Base-by-base conservation (phyloP, 257 asterid species). In the Rhazya stricta region DNA sequence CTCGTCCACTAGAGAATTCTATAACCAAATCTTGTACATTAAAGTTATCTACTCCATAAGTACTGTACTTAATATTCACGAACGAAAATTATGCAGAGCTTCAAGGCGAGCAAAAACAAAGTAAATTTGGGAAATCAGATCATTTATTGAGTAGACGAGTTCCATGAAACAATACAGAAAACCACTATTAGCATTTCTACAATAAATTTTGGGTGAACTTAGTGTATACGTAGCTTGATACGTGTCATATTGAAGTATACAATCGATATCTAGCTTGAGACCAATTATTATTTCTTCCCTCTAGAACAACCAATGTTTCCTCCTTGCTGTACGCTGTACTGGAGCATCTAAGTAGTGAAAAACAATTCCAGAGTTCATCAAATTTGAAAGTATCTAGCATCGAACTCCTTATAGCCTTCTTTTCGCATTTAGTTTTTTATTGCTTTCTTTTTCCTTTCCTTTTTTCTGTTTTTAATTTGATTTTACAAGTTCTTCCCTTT, bases 251-350 rank as follows among this genome's bases (percentile, higher is more conserved):
- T 23, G 3, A 18, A 50, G 21, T 23, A 50, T 4, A 50, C 1
- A 1, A 6, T 50, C 29, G 10, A 4, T 53, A 53, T 19, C 43
- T 39, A 39, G 13, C 8, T 48, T 12, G 21, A 51, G 25, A 51
- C 58, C n/a, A 51, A 60, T 30, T 13, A 6, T 29, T 0, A 30
- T 30, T 61, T 19, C 23, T n/a, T 54, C 19, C 57, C 50, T 54
- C 79, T 73, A 88, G 77, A 85, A 85, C 60, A 89, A 76, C 91
- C 91, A 87, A 67, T 89, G 91, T 74, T 85, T 89, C 81, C 72
- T 85, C 81, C 77, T 85, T 5, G 82, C 86, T 67, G 71, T 81
- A 36, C 54, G 82, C 45, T 78, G 89, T 79, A 69, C 15, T 9
- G 89, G 89, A 15, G 85, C 90, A 71, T 84, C 90, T 85, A 84